Evolutionary conservation across 495 filamentous ascomycete species (phyloP), one percentile per base, ranked within the genome.

Genomic region (Acidomyces sp.): DNA sequence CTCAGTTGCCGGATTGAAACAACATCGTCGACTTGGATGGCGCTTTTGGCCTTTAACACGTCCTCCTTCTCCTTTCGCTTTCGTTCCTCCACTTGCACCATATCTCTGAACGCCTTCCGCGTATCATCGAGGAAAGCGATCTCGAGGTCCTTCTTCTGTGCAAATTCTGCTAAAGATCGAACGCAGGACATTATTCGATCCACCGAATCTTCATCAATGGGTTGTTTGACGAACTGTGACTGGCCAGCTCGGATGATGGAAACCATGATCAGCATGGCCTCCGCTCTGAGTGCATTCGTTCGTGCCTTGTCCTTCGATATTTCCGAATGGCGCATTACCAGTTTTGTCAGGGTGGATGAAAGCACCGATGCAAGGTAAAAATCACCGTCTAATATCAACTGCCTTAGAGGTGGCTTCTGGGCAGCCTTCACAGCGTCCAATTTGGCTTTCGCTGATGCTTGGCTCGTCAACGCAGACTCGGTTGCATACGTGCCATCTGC

Each of bases 201-300:
- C 7, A 96, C 75, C 0, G 88, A 94, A 55, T 99, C 92, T 58
- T 99, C 92, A 52, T 99, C 92, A 44, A 99, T 95, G 2, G 85
- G 83, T 5, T 83, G 81, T 64, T 95, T 95, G 55, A 93, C 92
- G 43, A 99, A 99, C 51, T 90, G 83, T 6, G 86, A 94, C 62
- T 99, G 92, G 10, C 92, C 92, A 43, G 93, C 92, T 45, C 92
- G 85, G 48, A 95, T 82, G 53, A 99, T 90, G 15, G 87, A 94
- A 49, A 96, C 94, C 86, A 97, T 94, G 57, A 96, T 96, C 30
- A 96, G 70, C 92, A 96, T 99, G 21, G 92, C 92, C 62, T 99
- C 92, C 3, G 90, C 90, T 18, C 84, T 80, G 3, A 99, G 72
- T 24, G 88, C 87, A 54, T 96, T 96, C 11, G 87, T 96, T 15